Evolutionary conservation across 139 green algal species (phyloP).

Genomic region (Micractinium conductrix): DNA sequence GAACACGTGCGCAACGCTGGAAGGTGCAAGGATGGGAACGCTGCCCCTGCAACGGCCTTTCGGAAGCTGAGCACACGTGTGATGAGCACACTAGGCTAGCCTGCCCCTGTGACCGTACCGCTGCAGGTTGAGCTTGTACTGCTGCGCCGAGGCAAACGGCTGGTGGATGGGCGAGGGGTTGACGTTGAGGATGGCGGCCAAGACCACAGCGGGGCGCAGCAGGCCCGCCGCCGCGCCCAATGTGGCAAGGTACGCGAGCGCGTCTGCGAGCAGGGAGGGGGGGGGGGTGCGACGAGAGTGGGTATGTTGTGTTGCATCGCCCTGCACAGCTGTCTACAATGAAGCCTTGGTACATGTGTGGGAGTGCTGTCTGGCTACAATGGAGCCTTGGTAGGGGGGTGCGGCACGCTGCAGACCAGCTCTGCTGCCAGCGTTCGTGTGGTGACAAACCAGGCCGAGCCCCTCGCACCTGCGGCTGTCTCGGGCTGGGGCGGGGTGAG

Average conservation of each 20-base stretch:
- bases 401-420: not conserved
- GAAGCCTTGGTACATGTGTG: too few relatives aligned
- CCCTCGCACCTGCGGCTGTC: slow-evolving; percentile 1
- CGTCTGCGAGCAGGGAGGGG: not conserved
- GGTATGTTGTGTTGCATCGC: not conserved
- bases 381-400: too few relatives aligned
- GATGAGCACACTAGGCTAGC: not conserved
- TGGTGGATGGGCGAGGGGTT: slow-evolving; percentile 49
- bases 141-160: slow-evolving; percentile 42
- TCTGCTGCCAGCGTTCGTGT: too few relatives aligned
- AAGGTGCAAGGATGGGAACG: too few relatives aligned
- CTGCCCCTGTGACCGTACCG: too few relatives aligned
- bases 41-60: too few relatives aligned
- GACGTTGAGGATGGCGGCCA: slow-evolving; percentile 37
- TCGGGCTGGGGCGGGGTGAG: slow-evolving; percentile 43
- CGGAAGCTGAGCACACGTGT: too few relatives aligned
- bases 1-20: not conserved
- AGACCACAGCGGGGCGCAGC: slow-evolving; percentile 28
- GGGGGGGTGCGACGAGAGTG: not conserved
- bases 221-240: slow-evolving; percentile 20
- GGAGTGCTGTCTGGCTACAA: not conserved
- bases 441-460: too few relatives aligned
- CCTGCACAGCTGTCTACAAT: too few relatives aligned
- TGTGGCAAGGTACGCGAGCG: not conserved
- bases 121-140: slow-evolving; percentile 18